phyloP scores from a whole-genome alignment of 345 rosid genomes.

The Camelina sativa region DNA sequence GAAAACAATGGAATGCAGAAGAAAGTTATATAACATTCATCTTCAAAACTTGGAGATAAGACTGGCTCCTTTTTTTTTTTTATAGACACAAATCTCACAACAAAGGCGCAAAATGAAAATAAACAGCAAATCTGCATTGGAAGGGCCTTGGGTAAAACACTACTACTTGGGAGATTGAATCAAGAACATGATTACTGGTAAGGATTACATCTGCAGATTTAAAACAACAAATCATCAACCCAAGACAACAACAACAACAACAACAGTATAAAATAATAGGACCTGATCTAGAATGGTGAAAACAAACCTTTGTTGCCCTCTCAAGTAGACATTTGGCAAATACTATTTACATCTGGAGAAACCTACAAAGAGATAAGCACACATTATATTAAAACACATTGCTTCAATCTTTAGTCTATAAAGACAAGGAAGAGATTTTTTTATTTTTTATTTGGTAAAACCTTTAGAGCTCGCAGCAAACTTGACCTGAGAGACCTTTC shows the following conservation, averaged over 20 bases:
- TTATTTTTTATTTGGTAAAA: not conserved
- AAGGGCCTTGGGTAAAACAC: not conserved
- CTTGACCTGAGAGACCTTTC: conserved; percentile 18
- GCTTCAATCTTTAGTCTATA: not conserved
- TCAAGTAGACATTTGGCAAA: conserved; percentile 28
- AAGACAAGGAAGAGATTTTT: not conserved
- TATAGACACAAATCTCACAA: conserved; percentile 37
- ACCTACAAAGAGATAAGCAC: conserved; percentile 17
- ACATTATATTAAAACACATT: conserved; percentile 10
- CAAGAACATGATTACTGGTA: conserved; percentile 23
- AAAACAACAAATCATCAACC: not conserved
- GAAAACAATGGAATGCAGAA: not conserved
- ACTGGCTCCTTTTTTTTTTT: not conserved
- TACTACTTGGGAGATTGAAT: conserved; percentile 9
- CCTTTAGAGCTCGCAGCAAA: conserved; percentile 25
- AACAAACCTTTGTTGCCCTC: conserved; percentile 38
- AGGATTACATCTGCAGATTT: conserved; percentile 32
- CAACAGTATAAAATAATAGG: not conserved
- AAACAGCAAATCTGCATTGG: conserved; percentile 11
- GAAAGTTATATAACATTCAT: not conserved
- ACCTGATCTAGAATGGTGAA: not conserved
- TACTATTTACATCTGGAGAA: conserved; percentile 37
- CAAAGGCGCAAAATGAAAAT: not conserved
- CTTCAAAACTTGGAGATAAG: conserved; percentile 35
- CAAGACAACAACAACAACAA: conserved; percentile 7